Evolutionary conservation across 495 filamentous ascomycete species (phyloP), one percentile per base, ranked within the genome.

Genomic region (Sabuloglossum arenarium): DNA sequence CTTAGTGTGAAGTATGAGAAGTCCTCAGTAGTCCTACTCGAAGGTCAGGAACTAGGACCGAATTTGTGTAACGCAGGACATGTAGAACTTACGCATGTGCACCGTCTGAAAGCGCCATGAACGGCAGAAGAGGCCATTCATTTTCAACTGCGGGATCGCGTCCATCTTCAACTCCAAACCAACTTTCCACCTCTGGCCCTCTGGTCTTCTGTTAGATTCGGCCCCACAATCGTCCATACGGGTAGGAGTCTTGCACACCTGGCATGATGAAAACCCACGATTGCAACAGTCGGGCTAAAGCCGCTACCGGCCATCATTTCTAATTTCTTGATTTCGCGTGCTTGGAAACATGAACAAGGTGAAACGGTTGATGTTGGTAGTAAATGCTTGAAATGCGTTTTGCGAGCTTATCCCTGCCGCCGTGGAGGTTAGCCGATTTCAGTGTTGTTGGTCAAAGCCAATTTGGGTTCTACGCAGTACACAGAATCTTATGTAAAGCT

Each of bases 1-100:
- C 84, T 76, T 39, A 98, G 82, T 14, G 93, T 97, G 69, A 98
- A 98, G 71, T 97, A 98, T 54, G 88, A 95, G 73, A 96, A 97
- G 67, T 97, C 91, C 67, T 98, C 91, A 25, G 80, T 82, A 9
- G 85, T 78, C 39, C 86, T 91, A 12, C 14, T 29, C 14, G 16
- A 14, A 52, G n/a, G 30, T 39, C 53, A 58, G 43, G 6, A 29
- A 57, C 25, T 6, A 14, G 24, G 49, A 19, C 49, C 32, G 21
- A 31, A 14, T n/a, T 27, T 19, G 25, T 45, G 45, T 61, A 42
- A 52, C n/a, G n/a, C 30, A 24, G 21, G 52, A 57, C 23, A 39
- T 34, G 24, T 39, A 43, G 24, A 31, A 6, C 34, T 63, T 76
- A 94, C 86, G 86, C 76, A 70, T 98, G 91, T 37, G 91, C 91